phyloP scores from a whole-genome alignment of 768 basidiomycete genomes.

The Chiua virens region DNA sequence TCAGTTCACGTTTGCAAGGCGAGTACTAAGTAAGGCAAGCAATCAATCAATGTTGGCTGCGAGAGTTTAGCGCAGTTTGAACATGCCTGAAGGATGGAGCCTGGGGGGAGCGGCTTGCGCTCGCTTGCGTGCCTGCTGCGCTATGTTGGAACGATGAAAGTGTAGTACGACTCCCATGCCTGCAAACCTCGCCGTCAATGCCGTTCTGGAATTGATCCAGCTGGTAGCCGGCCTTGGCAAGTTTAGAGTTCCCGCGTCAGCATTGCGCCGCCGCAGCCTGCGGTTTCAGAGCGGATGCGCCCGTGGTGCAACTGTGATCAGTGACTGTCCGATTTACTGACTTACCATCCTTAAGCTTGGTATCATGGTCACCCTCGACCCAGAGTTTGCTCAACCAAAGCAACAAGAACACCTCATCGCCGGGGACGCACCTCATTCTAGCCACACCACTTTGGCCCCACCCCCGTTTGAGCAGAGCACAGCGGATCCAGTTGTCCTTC shows the following conservation, averaged over 20 bases:
- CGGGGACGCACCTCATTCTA: not conserved
- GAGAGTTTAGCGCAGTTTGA: conserved; percentile 1
- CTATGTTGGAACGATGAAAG: conserved; percentile 4
- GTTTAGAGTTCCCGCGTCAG: no score
- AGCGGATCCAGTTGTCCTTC: conserved; percentile 20
- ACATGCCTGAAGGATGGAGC: conserved; percentile 2
- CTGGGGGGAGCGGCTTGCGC: conserved; percentile 5
- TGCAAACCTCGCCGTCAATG: conserved; percentile 8
- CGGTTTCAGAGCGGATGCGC: not conserved
- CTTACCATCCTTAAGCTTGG: no score
- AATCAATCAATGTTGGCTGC: conserved; percentile 8
- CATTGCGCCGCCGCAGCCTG: not conserved
- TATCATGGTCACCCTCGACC: conserved; percentile 5
- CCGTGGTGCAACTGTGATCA: not conserved
- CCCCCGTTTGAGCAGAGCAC: conserved; percentile 30
- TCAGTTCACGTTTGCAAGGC: conserved; percentile 14
- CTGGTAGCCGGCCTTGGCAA: no score
- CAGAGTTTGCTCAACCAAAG: conserved; percentile 8
- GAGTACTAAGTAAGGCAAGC: conserved; percentile 16
- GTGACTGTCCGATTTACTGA: no score
- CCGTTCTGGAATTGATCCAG: not conserved
- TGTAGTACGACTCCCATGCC: conserved; percentile 7
- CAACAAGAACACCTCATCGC: not conserved
- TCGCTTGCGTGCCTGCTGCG: conserved; percentile 10
- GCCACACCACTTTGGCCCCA: conserved; percentile 5